A percentile compares a stretch with the other conserved stretches of the same genome.
phyloP scores from a whole-genome alignment of 768 basidiomycete species.

The Pleurotus ostreatus region DNA sequence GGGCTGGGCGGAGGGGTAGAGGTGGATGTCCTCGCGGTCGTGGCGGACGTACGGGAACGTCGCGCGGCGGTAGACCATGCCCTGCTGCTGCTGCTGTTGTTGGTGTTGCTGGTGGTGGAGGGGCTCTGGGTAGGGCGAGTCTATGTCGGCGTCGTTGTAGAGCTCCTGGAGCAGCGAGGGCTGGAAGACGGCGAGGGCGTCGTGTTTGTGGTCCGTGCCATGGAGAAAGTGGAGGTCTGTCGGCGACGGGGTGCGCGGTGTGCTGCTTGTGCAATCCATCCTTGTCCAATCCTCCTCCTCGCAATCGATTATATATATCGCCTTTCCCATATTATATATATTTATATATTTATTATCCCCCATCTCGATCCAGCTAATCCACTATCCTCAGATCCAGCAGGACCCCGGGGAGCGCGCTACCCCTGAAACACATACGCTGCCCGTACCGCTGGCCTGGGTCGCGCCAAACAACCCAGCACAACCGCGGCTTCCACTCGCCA shows the following conservation, averaged over 20 bases:
- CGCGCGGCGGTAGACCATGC: slow-evolving; percentile 50
- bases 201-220: slow-evolving; percentile 29
- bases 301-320: neutral
- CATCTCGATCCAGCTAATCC: too few species aligned
- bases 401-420: too few species aligned
- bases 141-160: slow-evolving; percentile 53
- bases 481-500: too few species aligned
- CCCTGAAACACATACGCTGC: too few species aligned
- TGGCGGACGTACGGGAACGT: slow-evolving; percentile 78
- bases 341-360: too few species aligned
- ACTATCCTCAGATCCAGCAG: too few species aligned
- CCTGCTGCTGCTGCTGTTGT: slow-evolving; percentile 25
- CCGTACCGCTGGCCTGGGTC: too few species aligned
- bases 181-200: slow-evolving; percentile 49
- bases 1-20: slow-evolving; percentile 25
- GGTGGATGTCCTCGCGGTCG: slow-evolving; percentile 45
- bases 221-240: slow-evolving; percentile 18
- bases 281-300: neutral
- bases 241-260: slow-evolving; percentile 75
- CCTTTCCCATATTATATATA: too few species aligned
- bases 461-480: too few species aligned
- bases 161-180: slow-evolving; percentile 67
- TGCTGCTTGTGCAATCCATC: slow-evolving; percentile 24
- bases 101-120: slow-evolving; percentile 7
- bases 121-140: slow-evolving; percentile 27